Percentiles rank a stretch among this genome's conserved stretches.
Evolutionary conservation across 163 green algal genomes (phyloP).

Genomic region (Chloromonas sp.): DNA sequence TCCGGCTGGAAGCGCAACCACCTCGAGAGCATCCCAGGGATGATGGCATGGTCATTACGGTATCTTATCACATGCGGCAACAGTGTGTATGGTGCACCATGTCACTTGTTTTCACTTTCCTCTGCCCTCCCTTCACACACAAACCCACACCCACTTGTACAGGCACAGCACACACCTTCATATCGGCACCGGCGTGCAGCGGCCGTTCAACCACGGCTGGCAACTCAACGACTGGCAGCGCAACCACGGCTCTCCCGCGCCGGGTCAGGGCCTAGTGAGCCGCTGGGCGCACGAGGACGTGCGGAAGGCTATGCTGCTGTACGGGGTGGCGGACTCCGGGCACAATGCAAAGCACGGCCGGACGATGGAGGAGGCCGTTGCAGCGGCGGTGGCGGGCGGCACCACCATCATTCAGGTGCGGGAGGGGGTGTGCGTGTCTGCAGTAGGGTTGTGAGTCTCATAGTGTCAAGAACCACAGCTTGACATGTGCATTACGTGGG

Average conservation of each 20-base stretch:
- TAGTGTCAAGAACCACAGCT: too few species aligned
- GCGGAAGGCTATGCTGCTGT: slow-evolving; percentile 51
- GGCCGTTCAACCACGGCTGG: slow-evolving; percentile 70
- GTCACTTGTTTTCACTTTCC: too few species aligned
- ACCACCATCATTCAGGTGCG: slow-evolving; percentile 83
- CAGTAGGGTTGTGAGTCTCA: too few species aligned
- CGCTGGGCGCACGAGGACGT: background rate
- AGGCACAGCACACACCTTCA: slow-evolving; percentile 42
- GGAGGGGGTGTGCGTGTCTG: slow-evolving; percentile 4
- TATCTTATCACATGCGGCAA: too few species aligned
- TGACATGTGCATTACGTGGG: too few species aligned
- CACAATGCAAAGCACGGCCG: slow-evolving; percentile 52
- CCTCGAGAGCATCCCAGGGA: too few species aligned
- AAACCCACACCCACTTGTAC: slow-evolving; percentile 17
- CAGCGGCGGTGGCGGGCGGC: slow-evolving; percentile 66
- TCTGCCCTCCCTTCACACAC: too few species aligned
- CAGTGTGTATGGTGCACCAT: too few species aligned
- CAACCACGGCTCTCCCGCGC: background rate
- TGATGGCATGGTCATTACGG: too few species aligned
- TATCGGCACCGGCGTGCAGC: slow-evolving; percentile 68
- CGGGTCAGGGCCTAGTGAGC: background rate
- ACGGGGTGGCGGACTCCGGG: slow-evolving; percentile 81
- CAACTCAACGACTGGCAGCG: slow-evolving; percentile 15
- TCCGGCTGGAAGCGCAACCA: too few species aligned
- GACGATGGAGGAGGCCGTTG: slow-evolving; percentile 54